phyloP scores from a whole-genome alignment of 1,139 yeast species.

The Candida sp. region DNA sequence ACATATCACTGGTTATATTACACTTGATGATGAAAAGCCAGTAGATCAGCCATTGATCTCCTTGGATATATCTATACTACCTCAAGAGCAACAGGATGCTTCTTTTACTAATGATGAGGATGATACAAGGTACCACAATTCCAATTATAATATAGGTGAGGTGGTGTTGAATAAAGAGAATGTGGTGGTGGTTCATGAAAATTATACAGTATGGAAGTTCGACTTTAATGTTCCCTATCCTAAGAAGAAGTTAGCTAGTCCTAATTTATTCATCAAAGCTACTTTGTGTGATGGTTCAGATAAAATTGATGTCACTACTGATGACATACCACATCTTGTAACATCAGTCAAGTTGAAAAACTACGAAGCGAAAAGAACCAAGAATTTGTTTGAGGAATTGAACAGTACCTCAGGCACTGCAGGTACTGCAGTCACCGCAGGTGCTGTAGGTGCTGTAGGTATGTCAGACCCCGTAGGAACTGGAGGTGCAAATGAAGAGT shows the following conservation, averaged over 20 bases:
- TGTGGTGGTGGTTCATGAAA: slow-evolving; percentile 6
- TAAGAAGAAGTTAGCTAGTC: slow-evolving; percentile 26
- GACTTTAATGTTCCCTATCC: slow-evolving; percentile 36
- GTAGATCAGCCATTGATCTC: slow-evolving; percentile 12
- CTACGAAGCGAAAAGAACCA: slow-evolving; percentile 16
- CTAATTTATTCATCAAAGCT: slow-evolving; percentile 25
- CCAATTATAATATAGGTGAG: slow-evolving; percentile 14
- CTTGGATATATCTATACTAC: slow-evolving; percentile 25
- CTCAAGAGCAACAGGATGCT: slow-evolving; percentile 18
- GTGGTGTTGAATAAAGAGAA: slow-evolving; percentile 10
- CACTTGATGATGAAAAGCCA: slow-evolving; percentile 11
- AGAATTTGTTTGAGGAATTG: slow-evolving; percentile 20
- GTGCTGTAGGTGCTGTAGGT: neutral
- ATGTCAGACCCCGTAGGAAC: too few species aligned
- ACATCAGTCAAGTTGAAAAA: slow-evolving; percentile 11
- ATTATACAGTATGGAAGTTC: slow-evolving; percentile 29
- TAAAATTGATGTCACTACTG: slow-evolving; percentile 1
- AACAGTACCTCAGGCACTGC: neutral
- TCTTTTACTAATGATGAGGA: neutral
- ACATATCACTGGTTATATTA: slow-evolving; percentile 28
- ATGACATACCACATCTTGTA: slow-evolving; percentile 1
- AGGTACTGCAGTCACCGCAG: neutral
- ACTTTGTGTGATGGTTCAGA: slow-evolving; percentile 13
- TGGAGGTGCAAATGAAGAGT: neutral
- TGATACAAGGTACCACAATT: slow-evolving; percentile 1